phyloP scores from a whole-genome alignment of 2,329 filamentous ascomycete species.

The Alternaria tenuissima region DNA sequence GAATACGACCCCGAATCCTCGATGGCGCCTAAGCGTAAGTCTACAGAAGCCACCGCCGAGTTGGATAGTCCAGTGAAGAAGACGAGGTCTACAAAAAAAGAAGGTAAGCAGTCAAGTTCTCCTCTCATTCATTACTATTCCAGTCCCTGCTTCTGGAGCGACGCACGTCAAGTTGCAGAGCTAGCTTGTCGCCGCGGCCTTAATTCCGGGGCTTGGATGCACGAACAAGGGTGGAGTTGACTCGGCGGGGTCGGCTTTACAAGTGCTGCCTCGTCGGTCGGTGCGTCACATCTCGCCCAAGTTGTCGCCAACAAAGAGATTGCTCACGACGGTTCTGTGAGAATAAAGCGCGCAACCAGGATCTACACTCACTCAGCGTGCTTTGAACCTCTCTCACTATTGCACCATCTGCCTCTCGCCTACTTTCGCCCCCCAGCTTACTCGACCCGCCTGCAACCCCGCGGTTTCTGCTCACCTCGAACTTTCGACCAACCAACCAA shows the following conservation, averaged over 20 bases:
- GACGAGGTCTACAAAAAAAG: constrained; percentile 7
- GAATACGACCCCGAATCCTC: not conserved
- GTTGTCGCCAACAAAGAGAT: constrained; percentile 13
- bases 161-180: constrained; percentile 9
- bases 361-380: not conserved
- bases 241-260: constrained; percentile 23
- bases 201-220: constrained; percentile 18
- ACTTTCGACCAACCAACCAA: not conserved
- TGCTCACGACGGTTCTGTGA: constrained; percentile 7
- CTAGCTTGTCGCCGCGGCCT: constrained; percentile 12
- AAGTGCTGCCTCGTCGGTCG: constrained; percentile 28
- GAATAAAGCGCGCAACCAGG: constrained; percentile 1
- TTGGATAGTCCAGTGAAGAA: constrained; percentile 12
- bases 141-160: not conserved
- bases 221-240: constrained; percentile 21
- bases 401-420: not conserved
- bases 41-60: not conserved
- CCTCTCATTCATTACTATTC: not conserved
- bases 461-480: constrained; percentile 10
- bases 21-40: constrained; percentile 25
- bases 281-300: constrained; percentile 30
- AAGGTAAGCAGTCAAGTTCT: constrained; percentile 7
- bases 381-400: not conserved
- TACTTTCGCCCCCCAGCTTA: not conserved
- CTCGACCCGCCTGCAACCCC: constrained; percentile 5